Conservation (phyloP, 1,139 yeast species). For the Lodderomyces parapsilosis region DNA sequence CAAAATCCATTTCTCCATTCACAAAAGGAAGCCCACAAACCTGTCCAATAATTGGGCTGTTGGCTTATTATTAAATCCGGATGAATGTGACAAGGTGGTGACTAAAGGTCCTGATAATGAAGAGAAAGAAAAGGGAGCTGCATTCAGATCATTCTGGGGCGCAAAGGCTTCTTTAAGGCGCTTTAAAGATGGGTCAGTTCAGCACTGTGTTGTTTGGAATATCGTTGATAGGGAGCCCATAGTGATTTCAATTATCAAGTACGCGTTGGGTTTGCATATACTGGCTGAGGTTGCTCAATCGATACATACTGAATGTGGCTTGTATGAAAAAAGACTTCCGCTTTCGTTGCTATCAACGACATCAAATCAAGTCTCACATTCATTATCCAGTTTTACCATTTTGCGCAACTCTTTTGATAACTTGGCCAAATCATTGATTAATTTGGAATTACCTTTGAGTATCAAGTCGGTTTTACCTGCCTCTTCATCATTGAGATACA, state of each 20-base stretch:
- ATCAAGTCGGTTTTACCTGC: constrained; percentile 73
- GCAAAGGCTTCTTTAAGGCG: constrained; percentile 78
- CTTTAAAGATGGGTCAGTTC: constrained; percentile 86
- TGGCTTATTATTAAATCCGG: constrained; percentile 71
- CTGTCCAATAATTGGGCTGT: constrained; percentile 42
- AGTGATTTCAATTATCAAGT: constrained; percentile 63
- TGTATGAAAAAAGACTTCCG: constrained; percentile 55
- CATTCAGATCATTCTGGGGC: constrained; percentile 90
- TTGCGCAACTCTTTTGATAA: constrained; percentile 67
- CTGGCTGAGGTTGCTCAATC: constrained; percentile 44
- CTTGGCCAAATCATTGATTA: constrained; percentile 52
- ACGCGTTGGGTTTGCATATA: constrained; percentile 63
- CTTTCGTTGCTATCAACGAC: constrained; percentile 59
- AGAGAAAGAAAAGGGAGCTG: constrained; percentile 53
- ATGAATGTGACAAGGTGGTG: constrained; percentile 74
- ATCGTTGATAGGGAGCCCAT: constrained; percentile 61
- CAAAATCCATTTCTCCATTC: constrained; percentile 42
- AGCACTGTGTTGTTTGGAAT: constrained; percentile 88
- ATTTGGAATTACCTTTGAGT: constrained; percentile 66
- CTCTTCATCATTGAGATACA: constrained; percentile 67
- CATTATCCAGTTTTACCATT: constrained; percentile 52
- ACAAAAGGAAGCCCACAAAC: constrained; percentile 55
- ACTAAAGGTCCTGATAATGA: constrained; percentile 82
- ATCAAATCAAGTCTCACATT: constrained; percentile 50
- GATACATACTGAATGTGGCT: constrained; percentile 38